phyloP scores from a whole-genome alignment of 768 basidiomycete species.

The Trametes punicea region DNA sequence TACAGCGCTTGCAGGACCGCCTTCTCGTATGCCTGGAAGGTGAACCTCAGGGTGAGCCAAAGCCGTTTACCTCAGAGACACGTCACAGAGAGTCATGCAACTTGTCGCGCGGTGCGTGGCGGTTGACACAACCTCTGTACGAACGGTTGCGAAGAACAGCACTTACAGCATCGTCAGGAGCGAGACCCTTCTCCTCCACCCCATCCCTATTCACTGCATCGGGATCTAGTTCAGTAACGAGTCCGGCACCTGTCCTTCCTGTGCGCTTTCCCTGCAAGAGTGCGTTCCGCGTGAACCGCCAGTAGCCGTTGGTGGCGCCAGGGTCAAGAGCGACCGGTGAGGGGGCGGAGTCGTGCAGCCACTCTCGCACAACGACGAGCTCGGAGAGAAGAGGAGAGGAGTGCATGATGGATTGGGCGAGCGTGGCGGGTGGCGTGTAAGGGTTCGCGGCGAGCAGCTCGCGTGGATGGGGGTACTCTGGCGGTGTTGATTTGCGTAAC shows the following conservation, averaged over 20 bases:
- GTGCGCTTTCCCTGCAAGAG: slow-evolving; percentile 62
- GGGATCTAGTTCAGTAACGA: slow-evolving; percentile 75
- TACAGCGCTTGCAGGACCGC: slow-evolving; percentile 74
- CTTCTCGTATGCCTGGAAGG: slow-evolving; percentile 73
- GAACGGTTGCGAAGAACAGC: not conserved
- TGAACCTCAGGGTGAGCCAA: not conserved
- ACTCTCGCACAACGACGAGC: slow-evolving; percentile 81
- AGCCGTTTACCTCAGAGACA: too few species aligned
- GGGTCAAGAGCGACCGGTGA: slow-evolving; percentile 57
- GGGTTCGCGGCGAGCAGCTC: slow-evolving; percentile 67
- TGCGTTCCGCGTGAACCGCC: slow-evolving; percentile 76
- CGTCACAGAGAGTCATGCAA: too few species aligned
- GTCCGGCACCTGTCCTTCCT: slow-evolving; percentile 42
- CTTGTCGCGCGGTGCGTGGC: too few species aligned
- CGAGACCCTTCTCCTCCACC: slow-evolving; percentile 55
- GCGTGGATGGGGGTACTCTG: slow-evolving; percentile 45
- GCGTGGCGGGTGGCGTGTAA: slow-evolving; percentile 73
- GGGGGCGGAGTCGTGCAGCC: slow-evolving; percentile 78
- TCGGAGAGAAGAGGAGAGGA: slow-evolving; percentile 67
- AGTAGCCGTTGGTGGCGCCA: slow-evolving; percentile 79
- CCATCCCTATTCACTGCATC: slow-evolving; percentile 58
- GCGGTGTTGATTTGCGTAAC: slow-evolving; percentile 63
- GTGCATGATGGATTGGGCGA: slow-evolving; percentile 71
- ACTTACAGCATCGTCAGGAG: slow-evolving; percentile 75
- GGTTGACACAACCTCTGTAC: too few species aligned